A percentile compares a stretch with the other conserved stretches of the same genome.
Conservation (phyloP, 129 eudicot species). For the Saussurea involucrata region DNA sequence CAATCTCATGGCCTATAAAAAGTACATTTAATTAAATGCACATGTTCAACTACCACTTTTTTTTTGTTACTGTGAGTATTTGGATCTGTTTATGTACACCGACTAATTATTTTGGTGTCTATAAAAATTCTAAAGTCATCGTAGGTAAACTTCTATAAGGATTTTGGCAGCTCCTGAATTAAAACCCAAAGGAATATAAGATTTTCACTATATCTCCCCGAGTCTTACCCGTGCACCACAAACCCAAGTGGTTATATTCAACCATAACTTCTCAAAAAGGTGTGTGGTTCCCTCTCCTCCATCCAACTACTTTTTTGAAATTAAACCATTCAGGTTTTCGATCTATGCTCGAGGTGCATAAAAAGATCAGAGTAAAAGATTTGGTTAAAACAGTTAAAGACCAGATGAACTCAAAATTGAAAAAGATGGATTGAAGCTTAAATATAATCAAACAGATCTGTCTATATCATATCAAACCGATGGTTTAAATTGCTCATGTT, state of each 20-base stretch:
- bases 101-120: too few species aligned
- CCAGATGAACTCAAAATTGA: neutral
- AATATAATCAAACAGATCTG: neutral
- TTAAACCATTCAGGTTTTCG: neutral
- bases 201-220: too few species aligned
- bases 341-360: neutral
- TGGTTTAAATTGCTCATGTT: neutral
- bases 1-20: slow-evolving; percentile 13
- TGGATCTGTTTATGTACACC: too few species aligned
- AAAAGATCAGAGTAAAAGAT: neutral
- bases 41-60: neutral
- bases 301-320: neutral
- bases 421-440: neutral
- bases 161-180: too few species aligned
- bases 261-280: neutral
- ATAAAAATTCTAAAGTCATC: too few species aligned
- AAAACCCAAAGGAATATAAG: too few species aligned
- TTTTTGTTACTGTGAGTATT: neutral
- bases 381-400: neutral
- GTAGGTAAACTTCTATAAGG: too few species aligned
- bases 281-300: neutral
- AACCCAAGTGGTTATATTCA: too few species aligned
- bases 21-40: slow-evolving; percentile 2
- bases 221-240: too few species aligned
- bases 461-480: neutral